phyloP scores from a whole-genome alignment of 805 yeast species.

The Lipomyces yamadae region DNA sequence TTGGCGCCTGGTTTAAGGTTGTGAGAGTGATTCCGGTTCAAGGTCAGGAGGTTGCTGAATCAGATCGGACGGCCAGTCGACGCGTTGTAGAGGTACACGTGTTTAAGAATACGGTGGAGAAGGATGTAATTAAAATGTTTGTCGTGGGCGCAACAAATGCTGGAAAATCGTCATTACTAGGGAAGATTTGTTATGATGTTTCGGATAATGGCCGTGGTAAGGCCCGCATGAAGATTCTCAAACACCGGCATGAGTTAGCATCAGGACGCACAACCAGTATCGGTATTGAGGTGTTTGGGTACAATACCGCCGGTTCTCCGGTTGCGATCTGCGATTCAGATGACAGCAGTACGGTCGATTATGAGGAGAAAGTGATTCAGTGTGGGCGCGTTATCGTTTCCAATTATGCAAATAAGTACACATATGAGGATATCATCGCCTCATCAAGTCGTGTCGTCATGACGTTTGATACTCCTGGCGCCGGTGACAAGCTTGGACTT shows the following conservation, averaged over 20 bases:
- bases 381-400: conserved; percentile 13
- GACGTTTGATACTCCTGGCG: conserved; percentile 36
- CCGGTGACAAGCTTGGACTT: conserved; percentile 22
- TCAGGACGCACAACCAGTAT: conserved; percentile 33
- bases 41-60: conserved; percentile 9
- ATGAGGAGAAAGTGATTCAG: conserved; percentile 15
- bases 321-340: conserved; percentile 11
- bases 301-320: conserved; percentile 15
- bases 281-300: conserved; percentile 35
- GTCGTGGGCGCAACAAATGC: conserved; percentile 28
- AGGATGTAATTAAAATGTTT: conserved; percentile 26
- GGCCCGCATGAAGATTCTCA: conserved; percentile 30
- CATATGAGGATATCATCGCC: conserved; percentile 32
- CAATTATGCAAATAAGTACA: conserved; percentile 30
- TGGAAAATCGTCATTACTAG: conserved; percentile 35
- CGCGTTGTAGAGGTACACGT: conserved; percentile 33
- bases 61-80: conserved; percentile 1
- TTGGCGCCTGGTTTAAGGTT: conserved; percentile 35
- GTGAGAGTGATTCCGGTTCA: conserved; percentile 32
- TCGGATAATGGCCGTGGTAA: conserved; percentile 36
- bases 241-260: conserved; percentile 34
- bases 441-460: conserved; percentile 30
- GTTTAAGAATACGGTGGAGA: conserved; percentile 24
- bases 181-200: conserved; percentile 25
- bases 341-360: conserved; percentile 1